These are phyloP conservation scores for Cardamine resedifolia DNA, from an alignment of 345 rosid species.

Conservation along the genomic window DNA sequence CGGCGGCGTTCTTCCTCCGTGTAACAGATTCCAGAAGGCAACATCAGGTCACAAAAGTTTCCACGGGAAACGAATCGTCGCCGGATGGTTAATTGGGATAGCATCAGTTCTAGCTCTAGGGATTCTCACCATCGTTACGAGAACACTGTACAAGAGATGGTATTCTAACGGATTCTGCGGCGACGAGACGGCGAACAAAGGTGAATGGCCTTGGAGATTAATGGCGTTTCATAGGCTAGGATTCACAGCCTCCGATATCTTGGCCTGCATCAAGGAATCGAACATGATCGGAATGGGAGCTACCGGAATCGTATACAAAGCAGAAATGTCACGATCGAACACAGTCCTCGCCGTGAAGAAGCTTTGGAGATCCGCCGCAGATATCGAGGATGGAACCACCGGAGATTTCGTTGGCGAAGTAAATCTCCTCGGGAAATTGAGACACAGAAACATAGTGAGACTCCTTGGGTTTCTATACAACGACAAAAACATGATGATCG, in stretches of 20 bases:
- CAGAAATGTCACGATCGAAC: conserved; percentile 55
- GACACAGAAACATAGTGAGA: conserved; percentile 91
- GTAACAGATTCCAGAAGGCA: conserved; percentile 41
- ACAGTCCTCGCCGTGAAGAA: conserved; percentile 79
- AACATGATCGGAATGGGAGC: conserved; percentile 92
- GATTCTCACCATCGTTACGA: conserved; percentile 44
- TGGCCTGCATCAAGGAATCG: conserved; percentile 70
- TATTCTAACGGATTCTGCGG: conserved; percentile 53
- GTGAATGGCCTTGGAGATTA: conserved; percentile 93
- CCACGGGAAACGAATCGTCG: conserved; percentile 53
- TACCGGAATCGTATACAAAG: conserved; percentile 83
- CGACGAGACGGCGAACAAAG: conserved; percentile 48
- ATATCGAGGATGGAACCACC: conserved; percentile 58
- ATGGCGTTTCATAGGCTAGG: conserved; percentile 90
- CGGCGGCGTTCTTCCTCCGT: conserved; percentile 76
- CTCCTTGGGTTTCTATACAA: conserved; percentile 76
- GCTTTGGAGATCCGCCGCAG: conserved; percentile 76
- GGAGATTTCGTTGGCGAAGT: conserved; percentile 81
- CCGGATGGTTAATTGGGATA: conserved; percentile 67
- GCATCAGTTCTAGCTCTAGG: conserved; percentile 55
- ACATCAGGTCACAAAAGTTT: conserved; percentile 43
- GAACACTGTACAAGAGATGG: conserved; percentile 57
- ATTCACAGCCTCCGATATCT: conserved; percentile 72
- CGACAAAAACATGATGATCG: conserved; percentile 66
- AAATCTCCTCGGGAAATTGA: conserved; percentile 72